Evolutionary conservation across 768 basidiomycete genomes (phyloP).

Genomic region (Lyophyllum atratum): DNA sequence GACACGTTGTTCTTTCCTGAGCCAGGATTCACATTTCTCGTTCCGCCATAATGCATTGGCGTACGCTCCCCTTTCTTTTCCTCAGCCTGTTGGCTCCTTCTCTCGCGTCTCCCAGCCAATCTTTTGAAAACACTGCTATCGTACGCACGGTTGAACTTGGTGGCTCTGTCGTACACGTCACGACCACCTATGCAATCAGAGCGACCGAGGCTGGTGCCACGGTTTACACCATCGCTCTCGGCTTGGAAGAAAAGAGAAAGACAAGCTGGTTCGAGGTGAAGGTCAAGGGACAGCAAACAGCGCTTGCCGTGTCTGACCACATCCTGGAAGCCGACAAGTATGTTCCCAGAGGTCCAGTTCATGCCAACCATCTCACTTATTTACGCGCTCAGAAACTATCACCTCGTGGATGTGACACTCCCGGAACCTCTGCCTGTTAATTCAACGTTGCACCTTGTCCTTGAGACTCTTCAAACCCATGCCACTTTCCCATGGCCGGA

Average conservation of each 20-base stretch:
- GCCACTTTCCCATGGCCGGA: slow-evolving; percentile 76
- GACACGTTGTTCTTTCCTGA: slow-evolving; percentile 40
- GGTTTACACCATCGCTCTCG: slow-evolving; percentile 69
- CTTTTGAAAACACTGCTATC: slow-evolving; percentile 88
- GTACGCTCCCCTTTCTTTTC: slow-evolving; percentile 47
- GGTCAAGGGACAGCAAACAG: slow-evolving; percentile 66
- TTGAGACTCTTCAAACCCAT: slow-evolving; percentile 81
- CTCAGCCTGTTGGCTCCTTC: slow-evolving; percentile 40
- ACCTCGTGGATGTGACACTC: slow-evolving; percentile 63
- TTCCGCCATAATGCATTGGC: slow-evolving; percentile 41
- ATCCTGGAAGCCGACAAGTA: slow-evolving; percentile 54
- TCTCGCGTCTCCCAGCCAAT: slow-evolving; percentile 39
- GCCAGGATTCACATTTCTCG: slow-evolving; percentile 3
- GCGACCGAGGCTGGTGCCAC: slow-evolving; percentile 62
- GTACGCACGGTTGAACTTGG: slow-evolving; percentile 90
- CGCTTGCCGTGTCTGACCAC: slow-evolving; percentile 53
- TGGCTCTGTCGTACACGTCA: slow-evolving; percentile 85
- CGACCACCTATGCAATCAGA: slow-evolving; percentile 85
- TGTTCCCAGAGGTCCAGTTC: slow-evolving; percentile 21
- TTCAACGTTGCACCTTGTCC: slow-evolving; percentile 70
- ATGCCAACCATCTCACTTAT: slow-evolving; percentile 7
- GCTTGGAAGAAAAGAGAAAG: slow-evolving; percentile 58
- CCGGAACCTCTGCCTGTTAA: slow-evolving; percentile 61
- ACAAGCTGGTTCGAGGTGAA: slow-evolving; percentile 82
- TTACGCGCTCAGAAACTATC: slow-evolving; percentile 36